Percentiles rank a stretch among this genome's conserved stretches.
Evolutionary conservation across 169 alveolate genomes (phyloP).

Genomic region (Besnoitia besnoiti): DNA sequence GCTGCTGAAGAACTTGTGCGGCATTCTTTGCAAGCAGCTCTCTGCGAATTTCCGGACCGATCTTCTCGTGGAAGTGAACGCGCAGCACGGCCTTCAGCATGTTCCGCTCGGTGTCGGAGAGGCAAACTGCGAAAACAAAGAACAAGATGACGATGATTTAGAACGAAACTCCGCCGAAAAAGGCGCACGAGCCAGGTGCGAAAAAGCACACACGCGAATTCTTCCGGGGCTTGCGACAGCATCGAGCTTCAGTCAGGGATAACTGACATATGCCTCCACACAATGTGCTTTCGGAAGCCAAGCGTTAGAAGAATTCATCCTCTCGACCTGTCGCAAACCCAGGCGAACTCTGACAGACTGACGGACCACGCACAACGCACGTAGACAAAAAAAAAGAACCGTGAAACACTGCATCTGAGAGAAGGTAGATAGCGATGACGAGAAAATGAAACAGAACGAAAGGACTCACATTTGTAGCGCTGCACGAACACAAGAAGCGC

Average conservation of each 20-base stretch:
- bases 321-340: neutral
- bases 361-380: neutral
- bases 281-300: neutral
- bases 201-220: neutral
- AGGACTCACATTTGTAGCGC: constrained; percentile 66
- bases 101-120: constrained; percentile 23
- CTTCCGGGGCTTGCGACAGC: neutral
- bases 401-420: neutral
- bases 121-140: constrained; percentile 10
- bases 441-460: neutral
- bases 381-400: neutral
- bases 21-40: constrained; percentile 60
- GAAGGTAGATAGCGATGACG: neutral
- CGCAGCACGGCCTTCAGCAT: constrained; percentile 50
- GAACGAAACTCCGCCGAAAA: too few relatives aligned
- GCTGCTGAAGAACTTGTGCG: constrained; percentile 60
- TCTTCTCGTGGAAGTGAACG: constrained; percentile 33
- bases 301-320: constrained; percentile 6
- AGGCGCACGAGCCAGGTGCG: neutral
- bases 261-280: neutral
- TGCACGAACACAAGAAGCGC: constrained; percentile 86
- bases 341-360: neutral
- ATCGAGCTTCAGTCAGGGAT: constrained; percentile 13
- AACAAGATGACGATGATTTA: too few relatives aligned
- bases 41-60: constrained; percentile 65